phyloP scores from a whole-genome alignment of 1,139 yeast genomes.

The Yamadazyma taylorii region DNA sequence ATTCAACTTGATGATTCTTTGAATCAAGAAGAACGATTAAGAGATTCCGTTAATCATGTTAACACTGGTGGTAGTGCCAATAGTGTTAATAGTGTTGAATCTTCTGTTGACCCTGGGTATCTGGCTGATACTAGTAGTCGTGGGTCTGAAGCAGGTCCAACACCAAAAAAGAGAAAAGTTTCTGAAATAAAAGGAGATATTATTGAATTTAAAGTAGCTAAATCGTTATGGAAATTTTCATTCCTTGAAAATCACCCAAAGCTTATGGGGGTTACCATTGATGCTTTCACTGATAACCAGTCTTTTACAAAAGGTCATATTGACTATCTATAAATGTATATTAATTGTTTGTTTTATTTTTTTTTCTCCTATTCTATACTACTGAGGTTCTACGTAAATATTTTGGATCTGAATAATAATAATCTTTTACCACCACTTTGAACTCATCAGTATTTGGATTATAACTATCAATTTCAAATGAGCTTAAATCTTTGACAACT shows the following conservation, averaged over 20 bases:
- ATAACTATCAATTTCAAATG: constrained; percentile 40
- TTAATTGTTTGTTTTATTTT: not conserved
- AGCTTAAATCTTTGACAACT: constrained; percentile 65
- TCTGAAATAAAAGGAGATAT: constrained; percentile 29
- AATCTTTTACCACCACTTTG: constrained; percentile 39
- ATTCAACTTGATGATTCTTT: too few relatives aligned
- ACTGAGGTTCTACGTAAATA: constrained; percentile 23
- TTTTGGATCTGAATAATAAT: constrained; percentile 43
- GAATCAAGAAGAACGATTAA: too few relatives aligned
- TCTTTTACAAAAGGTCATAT: constrained; percentile 9
- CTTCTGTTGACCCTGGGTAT: too few relatives aligned
- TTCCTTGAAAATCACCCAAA: constrained; percentile 11
- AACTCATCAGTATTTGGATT: constrained; percentile 43
- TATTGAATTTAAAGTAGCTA: constrained; percentile 32
- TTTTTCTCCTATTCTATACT: not conserved
- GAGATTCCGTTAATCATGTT: too few relatives aligned
- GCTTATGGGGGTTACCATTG: constrained; percentile 12
- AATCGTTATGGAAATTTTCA: constrained; percentile 32
- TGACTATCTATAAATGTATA: constrained; percentile 6
- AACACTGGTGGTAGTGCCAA: not conserved
- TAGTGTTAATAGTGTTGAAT: constrained; percentile 1
- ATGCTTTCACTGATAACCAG: constrained; percentile 12
- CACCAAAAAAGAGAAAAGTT: constrained; percentile 17
- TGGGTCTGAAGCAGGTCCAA: constrained; percentile 1
- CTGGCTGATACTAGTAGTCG: constrained; percentile 1